These are phyloP conservation scores for Tolypocladium pustulatum DNA, from an alignment of 2,329 filamentous ascomycete genomes.

Conservation along the genomic window DNA sequence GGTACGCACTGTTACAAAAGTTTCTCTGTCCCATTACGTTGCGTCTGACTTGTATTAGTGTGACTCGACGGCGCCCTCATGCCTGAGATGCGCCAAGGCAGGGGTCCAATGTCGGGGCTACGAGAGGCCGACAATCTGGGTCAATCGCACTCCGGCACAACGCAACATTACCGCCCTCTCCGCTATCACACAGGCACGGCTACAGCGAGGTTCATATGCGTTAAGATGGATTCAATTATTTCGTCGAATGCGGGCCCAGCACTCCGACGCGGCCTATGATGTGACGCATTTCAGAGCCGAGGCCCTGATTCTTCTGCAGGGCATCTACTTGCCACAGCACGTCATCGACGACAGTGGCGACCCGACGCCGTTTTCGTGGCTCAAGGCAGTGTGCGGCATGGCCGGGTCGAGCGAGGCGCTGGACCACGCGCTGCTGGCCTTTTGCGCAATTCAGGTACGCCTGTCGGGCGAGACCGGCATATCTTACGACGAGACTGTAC, in stretches of 20 bases:
- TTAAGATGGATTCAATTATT: background rate
- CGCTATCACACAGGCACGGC: background rate
- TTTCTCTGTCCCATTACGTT: too few relatives aligned
- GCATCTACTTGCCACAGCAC: background rate
- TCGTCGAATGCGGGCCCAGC: background rate
- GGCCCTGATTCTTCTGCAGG: background rate
- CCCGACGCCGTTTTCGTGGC: background rate
- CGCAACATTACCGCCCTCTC: background rate
- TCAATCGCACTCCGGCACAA: background rate
- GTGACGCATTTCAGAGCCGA: background rate
- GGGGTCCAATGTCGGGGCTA: background rate
- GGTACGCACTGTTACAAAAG: background rate
- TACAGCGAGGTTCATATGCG: background rate
- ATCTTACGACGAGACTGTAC: background rate
- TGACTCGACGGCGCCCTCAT: background rate
- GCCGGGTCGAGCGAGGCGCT: background rate
- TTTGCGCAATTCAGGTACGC: background rate
- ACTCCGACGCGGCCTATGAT: background rate
- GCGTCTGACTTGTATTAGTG: background rate
- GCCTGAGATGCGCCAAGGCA: background rate
- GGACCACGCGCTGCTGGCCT: background rate
- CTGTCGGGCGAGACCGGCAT: background rate
- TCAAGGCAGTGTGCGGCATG: background rate
- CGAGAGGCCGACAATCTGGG: background rate
- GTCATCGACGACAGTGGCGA: background rate